phyloP scores from a whole-genome alignment of 768 basidiomycete genomes.

The Austroboletus eburneus region DNA sequence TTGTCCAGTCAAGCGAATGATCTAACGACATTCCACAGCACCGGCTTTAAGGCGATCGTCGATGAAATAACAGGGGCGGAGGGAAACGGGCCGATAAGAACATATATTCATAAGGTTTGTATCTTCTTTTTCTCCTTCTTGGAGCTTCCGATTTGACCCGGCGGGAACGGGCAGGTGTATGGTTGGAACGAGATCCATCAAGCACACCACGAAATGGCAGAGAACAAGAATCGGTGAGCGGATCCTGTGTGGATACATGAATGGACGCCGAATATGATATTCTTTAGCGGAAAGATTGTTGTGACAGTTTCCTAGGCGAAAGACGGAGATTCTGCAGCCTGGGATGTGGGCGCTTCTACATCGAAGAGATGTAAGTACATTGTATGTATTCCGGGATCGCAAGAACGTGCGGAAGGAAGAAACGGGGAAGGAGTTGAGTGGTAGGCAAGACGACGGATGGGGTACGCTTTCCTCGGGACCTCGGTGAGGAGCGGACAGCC shows the following conservation, averaged over 20 bases:
- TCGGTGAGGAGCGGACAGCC: slow-evolving; percentile 12
- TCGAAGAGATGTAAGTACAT: no score
- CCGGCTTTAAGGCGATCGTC: slow-evolving; percentile 56
- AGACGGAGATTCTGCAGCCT: slow-evolving; percentile 9
- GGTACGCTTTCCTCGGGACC: slow-evolving; percentile 7
- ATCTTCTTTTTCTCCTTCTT: slow-evolving; percentile 6
- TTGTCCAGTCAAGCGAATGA: not conserved
- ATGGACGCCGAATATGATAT: not conserved
- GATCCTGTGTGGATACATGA: slow-evolving; percentile 1
- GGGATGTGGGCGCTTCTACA: no score
- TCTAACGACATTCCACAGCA: slow-evolving; percentile 1
- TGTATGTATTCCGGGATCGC: no score
- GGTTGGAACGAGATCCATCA: slow-evolving; percentile 74
- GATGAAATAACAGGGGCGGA: slow-evolving; percentile 52
- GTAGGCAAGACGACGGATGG: slow-evolving; percentile 10
- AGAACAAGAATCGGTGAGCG: slow-evolving; percentile 52
- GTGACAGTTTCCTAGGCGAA: slow-evolving; percentile 21
- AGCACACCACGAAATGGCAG: slow-evolving; percentile 84
- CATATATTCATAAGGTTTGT: slow-evolving; percentile 74
- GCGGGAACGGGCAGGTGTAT: slow-evolving; percentile 52
- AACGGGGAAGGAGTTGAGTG: not conserved
- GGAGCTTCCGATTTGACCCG: slow-evolving; percentile 12
- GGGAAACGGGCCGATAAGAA: slow-evolving; percentile 59
- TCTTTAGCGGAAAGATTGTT: slow-evolving; percentile 32
- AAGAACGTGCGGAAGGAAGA: no score